Percentiles rank a stretch among this genome's conserved stretches.
Evolutionary conservation across 441 rosid species (phyloP).

Genomic region (Eruca vesicaria): DNA sequence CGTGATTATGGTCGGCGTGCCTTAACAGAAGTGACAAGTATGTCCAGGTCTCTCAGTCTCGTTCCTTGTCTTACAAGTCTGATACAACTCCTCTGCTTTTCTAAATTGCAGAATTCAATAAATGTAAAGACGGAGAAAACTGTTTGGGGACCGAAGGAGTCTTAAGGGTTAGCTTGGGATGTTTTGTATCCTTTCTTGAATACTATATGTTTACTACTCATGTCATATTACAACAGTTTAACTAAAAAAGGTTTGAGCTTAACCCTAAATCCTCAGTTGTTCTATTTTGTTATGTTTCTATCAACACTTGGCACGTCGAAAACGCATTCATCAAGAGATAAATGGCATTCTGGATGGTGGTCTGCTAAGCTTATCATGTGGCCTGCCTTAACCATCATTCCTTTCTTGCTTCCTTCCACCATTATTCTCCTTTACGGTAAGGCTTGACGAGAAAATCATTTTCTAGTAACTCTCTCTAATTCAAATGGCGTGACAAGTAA

Average conservation of each 20-base stretch:
- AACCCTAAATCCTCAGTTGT: conserved; percentile 43
- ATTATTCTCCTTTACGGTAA: conserved; percentile 78
- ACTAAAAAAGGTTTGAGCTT: conserved; percentile 39
- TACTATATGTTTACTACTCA: neutral
- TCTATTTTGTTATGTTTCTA: conserved; percentile 74
- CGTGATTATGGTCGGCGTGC: conserved; percentile 77
- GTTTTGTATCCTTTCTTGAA: conserved; percentile 82
- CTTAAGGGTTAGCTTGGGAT: conserved; percentile 92
- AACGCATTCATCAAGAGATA: conserved; percentile 56
- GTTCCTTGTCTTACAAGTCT: conserved; percentile 20
- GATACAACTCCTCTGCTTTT: neutral
- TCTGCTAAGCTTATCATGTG: conserved; percentile 59
- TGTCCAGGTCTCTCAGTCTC: conserved; percentile 22
- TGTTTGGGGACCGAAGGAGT: conserved; percentile 94
- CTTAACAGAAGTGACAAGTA: conserved; percentile 70
- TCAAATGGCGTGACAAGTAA: neutral
- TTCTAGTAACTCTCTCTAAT: conserved; percentile 1
- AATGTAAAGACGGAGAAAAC: conserved; percentile 65
- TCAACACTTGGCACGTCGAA: conserved; percentile 73
- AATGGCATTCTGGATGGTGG: conserved; percentile 99
- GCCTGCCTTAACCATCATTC: conserved; percentile 55
- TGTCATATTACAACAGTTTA: neutral
- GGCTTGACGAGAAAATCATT: conserved; percentile 16
- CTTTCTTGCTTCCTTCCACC: conserved; percentile 72
- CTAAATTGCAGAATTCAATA: conserved; percentile 52